These are phyloP conservation scores for Solanum pennellii DNA, from an alignment of 257 asterid species.

Conservation along the genomic window DNA sequence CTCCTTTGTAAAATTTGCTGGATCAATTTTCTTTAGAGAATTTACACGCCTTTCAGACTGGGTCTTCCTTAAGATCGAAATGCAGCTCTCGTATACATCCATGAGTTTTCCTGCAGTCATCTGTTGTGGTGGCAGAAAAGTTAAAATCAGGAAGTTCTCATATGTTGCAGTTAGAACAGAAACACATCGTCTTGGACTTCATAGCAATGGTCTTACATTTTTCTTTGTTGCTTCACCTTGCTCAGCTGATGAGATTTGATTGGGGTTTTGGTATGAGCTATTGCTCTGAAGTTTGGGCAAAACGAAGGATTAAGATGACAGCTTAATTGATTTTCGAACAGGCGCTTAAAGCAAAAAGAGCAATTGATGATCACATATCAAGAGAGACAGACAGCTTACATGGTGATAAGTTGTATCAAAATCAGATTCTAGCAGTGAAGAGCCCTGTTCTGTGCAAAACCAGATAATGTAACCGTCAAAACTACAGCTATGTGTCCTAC, in stretches of 20 bases:
- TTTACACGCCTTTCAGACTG: slow-evolving; percentile 53
- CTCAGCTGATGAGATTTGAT: slow-evolving; percentile 21
- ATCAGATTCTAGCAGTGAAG: slow-evolving; percentile 10
- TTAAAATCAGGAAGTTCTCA: neutral
- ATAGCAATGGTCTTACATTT: slow-evolving; percentile 31
- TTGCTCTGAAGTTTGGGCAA: slow-evolving; percentile 28
- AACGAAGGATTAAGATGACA: slow-evolving; percentile 2
- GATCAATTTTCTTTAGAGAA: slow-evolving; percentile 58
- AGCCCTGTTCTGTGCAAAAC: slow-evolving; percentile 45
- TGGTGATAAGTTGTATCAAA: slow-evolving; percentile 26
- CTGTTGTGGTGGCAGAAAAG: slow-evolving; percentile 27
- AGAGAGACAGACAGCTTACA: slow-evolving; percentile 4
- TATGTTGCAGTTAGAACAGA: neutral
- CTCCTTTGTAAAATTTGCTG: slow-evolving; percentile 88
- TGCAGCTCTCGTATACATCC: slow-evolving; percentile 57
- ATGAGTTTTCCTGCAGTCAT: slow-evolving; percentile 63
- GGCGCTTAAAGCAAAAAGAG: neutral
- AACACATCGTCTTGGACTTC: neutral
- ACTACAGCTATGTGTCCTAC: neutral
- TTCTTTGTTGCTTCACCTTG: slow-evolving; percentile 18
- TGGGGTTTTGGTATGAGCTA: slow-evolving; percentile 13
- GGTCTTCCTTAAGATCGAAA: slow-evolving; percentile 33
- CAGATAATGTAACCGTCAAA: slow-evolving; percentile 11
- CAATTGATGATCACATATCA: neutral
- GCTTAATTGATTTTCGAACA: neutral